Evolutionary conservation across 352 stramenopile genomes (phyloP).

Genomic region (Phytophthora podocarpi): DNA sequence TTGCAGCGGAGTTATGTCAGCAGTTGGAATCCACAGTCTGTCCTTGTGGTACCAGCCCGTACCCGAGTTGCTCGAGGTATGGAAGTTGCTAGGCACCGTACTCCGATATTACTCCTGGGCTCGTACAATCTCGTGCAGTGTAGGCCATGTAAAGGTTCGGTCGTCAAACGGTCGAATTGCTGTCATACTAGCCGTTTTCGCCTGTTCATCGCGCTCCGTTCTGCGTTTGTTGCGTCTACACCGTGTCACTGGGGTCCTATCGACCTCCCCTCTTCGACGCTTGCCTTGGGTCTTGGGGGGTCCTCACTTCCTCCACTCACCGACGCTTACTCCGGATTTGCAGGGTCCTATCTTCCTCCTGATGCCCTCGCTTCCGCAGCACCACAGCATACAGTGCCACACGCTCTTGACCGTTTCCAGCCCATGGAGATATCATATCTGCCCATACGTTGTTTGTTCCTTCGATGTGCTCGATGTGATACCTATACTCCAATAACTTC

Average conservation of each 20-base stretch:
- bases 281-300: not conserved
- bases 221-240: not conserved
- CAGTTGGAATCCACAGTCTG: too few relatives aligned
- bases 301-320: constrained; percentile 8
- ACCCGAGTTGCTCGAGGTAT: not conserved
- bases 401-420: too few relatives aligned
- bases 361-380: too few relatives aligned
- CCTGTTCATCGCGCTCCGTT: not conserved
- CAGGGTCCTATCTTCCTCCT: constrained; percentile 9
- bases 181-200: not conserved
- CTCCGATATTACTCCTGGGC: not conserved
- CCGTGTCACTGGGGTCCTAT: constrained; percentile 4
- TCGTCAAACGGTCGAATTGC: constrained; percentile 1
- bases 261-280: constrained; percentile 2
- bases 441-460: constrained; percentile 6
- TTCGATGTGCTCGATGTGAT: constrained; percentile 11
- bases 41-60: not conserved
- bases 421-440: constrained; percentile 8
- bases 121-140: not conserved
- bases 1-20: too few relatives aligned
- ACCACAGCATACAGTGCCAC: too few relatives aligned
- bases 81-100: not conserved
- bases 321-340: not conserved
- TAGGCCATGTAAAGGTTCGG: not conserved
- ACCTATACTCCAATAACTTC: constrained; percentile 3